phyloP scores from a whole-genome alignment of 2,329 filamentous ascomycete species.

The Didymosphaeria variabile region DNA sequence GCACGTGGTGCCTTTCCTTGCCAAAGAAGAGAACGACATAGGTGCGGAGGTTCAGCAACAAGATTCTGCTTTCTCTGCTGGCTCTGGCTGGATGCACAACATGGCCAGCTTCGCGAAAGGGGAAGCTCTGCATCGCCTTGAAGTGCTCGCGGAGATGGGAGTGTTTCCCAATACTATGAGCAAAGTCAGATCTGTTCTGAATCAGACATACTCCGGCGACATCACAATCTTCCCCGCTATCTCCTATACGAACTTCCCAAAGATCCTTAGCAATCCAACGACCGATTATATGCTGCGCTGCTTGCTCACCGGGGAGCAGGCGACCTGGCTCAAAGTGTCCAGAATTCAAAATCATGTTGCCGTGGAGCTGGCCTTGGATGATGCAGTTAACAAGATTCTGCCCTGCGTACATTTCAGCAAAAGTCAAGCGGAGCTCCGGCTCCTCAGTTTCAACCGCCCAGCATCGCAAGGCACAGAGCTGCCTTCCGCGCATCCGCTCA shows the following conservation, averaged over 20 bases:
- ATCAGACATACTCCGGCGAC: slow-evolving; percentile 91
- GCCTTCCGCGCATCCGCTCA: slow-evolving; percentile 22
- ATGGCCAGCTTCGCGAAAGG: slow-evolving; percentile 78
- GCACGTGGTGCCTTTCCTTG: slow-evolving; percentile 86
- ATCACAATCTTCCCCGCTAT: slow-evolving; percentile 92
- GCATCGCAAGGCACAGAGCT: slow-evolving; percentile 37
- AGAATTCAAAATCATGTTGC: slow-evolving; percentile 87
- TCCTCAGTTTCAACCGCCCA: slow-evolving; percentile 37
- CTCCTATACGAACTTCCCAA: slow-evolving; percentile 75
- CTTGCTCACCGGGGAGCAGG: slow-evolving; percentile 79
- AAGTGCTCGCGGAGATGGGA: slow-evolving; percentile 81
- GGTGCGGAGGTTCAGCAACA: slow-evolving; percentile 46
- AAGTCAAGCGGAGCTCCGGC: slow-evolving; percentile 61
- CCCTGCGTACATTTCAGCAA: slow-evolving; percentile 74
- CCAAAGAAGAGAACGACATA: slow-evolving; percentile 71
- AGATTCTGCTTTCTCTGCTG: slow-evolving; percentile 49
- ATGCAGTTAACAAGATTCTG: slow-evolving; percentile 74
- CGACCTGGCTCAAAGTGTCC: slow-evolving; percentile 90
- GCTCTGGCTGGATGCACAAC: slow-evolving; percentile 69
- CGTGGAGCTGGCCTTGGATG: slow-evolving; percentile 84
- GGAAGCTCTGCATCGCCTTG: slow-evolving; percentile 81
- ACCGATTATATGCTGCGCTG: slow-evolving; percentile 85
- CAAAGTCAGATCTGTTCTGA: slow-evolving; percentile 82
- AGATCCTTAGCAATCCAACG: slow-evolving; percentile 84
- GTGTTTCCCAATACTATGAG: slow-evolving; percentile 80